A percentile compares a stretch with the other conserved stretches of the same genome.
Conservation (phyloP, 2,329 filamentous ascomycete species). For the Cordyceps pruinosa region DNA sequence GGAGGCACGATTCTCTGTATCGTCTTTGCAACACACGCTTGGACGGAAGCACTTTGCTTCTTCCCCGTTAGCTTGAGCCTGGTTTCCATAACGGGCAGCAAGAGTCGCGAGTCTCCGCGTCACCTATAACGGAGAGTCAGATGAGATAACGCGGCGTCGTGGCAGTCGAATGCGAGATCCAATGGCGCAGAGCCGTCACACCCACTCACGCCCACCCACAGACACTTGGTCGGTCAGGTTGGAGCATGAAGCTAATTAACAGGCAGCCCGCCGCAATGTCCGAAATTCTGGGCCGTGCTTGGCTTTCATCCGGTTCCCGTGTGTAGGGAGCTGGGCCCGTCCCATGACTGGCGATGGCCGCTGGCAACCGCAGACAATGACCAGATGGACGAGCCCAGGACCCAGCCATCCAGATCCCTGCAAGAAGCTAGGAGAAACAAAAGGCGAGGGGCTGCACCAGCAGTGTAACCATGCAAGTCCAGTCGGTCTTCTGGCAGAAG, state of each 20-base stretch:
- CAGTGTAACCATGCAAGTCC: conserved; percentile 8
- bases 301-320: conserved; percentile 3
- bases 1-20: neutral
- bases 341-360: conserved; percentile 9
- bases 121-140: conserved; percentile 5
- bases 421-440: conserved; percentile 10
- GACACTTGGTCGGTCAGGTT: neutral
- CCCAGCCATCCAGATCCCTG: conserved; percentile 4
- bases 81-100: neutral
- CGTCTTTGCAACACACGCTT: neutral
- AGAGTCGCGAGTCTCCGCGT: neutral
- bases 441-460: neutral
- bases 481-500: neutral
- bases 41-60: neutral
- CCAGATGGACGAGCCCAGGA: neutral
- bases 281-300: conserved; percentile 7
- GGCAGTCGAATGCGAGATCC: conserved; percentile 8
- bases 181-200: conserved; percentile 6
- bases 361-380: conserved; percentile 4
- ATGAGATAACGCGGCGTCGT: conserved; percentile 8
- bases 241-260: conserved; percentile 8
- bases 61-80: neutral
- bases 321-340: neutral
- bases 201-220: conserved; percentile 3
- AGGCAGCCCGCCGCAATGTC: conserved; percentile 9